Evolutionary conservation across 2,329 filamentous ascomycete genomes (phyloP).

Genomic region (Diaporthe amygdali): DNA sequence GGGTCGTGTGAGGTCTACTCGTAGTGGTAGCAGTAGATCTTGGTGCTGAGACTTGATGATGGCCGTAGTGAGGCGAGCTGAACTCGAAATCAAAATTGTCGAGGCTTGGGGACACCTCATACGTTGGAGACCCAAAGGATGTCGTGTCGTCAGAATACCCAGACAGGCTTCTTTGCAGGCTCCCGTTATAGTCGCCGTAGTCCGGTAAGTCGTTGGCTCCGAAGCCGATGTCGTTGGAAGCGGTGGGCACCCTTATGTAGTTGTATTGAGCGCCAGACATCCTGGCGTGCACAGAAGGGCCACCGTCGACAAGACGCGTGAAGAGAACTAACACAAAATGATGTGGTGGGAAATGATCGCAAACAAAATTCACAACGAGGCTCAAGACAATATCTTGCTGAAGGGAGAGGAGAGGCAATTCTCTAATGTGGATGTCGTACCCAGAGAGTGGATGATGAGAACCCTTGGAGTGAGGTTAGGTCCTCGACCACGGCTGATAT

Average conservation of each 20-base stretch:
- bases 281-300: background rate
- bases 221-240: background rate
- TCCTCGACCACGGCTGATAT: slow-evolving; percentile 8
- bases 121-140: background rate
- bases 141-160: background rate
- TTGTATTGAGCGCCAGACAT: slow-evolving; percentile 15
- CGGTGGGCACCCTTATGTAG: slow-evolving; percentile 17
- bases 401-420: background rate
- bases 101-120: background rate
- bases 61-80: background rate
- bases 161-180: slow-evolving; percentile 18
- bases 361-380: background rate
- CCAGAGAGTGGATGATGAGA: background rate
- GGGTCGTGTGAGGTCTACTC: background rate
- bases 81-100: background rate
- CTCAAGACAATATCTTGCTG: background rate
- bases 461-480: background rate
- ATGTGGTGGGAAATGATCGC: background rate
- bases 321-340: background rate
- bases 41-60: background rate
- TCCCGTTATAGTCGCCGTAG: slow-evolving; percentile 6
- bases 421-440: background rate
- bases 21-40: background rate
- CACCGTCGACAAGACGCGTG: background rate
- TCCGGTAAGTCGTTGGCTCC: slow-evolving; percentile 10